Evolutionary conservation across 1,284 basidiomycete genomes (phyloP).

Genomic region (Melanopsichium pennsylvanicum): DNA sequence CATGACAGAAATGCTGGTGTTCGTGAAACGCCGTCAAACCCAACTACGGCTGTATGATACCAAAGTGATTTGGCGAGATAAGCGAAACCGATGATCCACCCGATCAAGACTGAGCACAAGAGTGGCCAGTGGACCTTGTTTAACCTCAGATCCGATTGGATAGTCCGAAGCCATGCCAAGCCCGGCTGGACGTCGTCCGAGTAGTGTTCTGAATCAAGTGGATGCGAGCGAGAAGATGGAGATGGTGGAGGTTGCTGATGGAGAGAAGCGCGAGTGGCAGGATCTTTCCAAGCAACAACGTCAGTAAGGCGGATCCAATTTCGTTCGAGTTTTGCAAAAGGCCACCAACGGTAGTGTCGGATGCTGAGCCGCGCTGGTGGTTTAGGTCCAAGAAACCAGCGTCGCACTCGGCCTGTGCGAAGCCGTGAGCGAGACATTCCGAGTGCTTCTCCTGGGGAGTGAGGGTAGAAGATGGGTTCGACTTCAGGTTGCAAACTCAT

Average conservation of each 20-base stretch:
- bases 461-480: conserved; percentile 16
- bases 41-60: conserved; percentile 44
- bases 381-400: conserved; percentile 43
- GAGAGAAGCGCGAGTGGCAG: neutral
- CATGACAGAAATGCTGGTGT: conserved; percentile 44
- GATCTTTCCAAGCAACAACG: conserved; percentile 48
- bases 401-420: neutral
- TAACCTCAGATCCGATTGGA: conserved; percentile 28
- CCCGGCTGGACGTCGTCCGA: conserved; percentile 8
- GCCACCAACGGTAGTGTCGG: conserved; percentile 62
- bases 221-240: conserved; percentile 1
- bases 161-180: conserved; percentile 16
- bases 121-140: conserved; percentile 56
- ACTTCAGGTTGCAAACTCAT: conserved; percentile 15
- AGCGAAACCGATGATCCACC: conserved; percentile 57
- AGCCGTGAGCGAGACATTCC: neutral
- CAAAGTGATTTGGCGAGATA: conserved; percentile 50
- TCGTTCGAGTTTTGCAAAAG: conserved; percentile 42
- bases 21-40: conserved; percentile 9
- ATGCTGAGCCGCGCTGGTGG: conserved; percentile 27
- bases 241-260: neutral
- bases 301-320: conserved; percentile 41
- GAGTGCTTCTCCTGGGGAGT: neutral
- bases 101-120: conserved; percentile 43
- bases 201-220: conserved; percentile 3